These are phyloP conservation scores for Aspergillus saccharolyticus DNA, from an alignment of 495 filamentous ascomycete genomes.

Conservation along the genomic window DNA sequence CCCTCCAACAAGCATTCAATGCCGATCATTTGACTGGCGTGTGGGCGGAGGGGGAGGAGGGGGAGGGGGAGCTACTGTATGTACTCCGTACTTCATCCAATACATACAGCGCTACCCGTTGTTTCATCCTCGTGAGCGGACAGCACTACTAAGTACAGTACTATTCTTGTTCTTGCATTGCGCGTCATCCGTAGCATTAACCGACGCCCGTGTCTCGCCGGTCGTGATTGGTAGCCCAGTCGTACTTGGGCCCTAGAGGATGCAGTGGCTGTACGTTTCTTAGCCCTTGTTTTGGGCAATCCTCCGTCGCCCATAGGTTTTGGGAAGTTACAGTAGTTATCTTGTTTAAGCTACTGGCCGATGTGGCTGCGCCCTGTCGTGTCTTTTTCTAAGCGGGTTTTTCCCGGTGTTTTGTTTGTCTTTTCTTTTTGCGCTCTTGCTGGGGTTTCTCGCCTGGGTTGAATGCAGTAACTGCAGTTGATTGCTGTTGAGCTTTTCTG, in stretches of 20 bases:
- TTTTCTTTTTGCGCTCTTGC: constrained; percentile 12
- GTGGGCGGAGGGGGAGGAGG: neutral
- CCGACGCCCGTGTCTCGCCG: neutral
- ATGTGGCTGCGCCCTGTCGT: constrained; percentile 21
- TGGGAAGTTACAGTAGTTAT: too few relatives aligned
- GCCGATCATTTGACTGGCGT: neutral
- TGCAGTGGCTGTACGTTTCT: neutral
- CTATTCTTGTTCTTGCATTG: neutral
- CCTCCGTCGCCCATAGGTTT: neutral
- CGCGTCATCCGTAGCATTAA: neutral
- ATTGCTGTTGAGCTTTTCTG: neutral
- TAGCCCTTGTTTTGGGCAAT: neutral
- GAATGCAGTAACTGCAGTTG: too few relatives aligned
- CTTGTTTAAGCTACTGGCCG: too few relatives aligned
- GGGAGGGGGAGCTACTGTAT: too few relatives aligned
- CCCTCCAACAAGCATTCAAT: neutral
- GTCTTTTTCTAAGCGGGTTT: neutral
- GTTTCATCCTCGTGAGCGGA: neutral
- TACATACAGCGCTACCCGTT: neutral
- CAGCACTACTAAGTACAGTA: too few relatives aligned
- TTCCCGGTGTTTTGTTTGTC: constrained; percentile 2
- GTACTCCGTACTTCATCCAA: too few relatives aligned
- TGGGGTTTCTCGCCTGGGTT: neutral
- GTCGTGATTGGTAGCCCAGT: neutral
- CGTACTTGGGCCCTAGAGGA: neutral